Conservation (phyloP, 805 yeast genomes). For the Pichia cephalocereana region DNA sequence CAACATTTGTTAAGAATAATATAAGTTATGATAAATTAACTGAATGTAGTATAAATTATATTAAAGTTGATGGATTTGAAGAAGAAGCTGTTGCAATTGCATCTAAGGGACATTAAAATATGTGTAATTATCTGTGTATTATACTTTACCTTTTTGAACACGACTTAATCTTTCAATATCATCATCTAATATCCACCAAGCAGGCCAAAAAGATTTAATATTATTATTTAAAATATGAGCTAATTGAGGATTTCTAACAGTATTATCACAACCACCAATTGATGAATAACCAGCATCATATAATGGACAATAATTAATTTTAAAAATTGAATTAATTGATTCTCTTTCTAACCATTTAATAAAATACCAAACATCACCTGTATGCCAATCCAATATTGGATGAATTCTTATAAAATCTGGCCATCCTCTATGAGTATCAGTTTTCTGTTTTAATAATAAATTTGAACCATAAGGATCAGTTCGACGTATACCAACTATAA, state of each 20-base stretch:
- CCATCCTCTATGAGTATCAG: constrained; percentile 85
- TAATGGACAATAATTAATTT: constrained; percentile 48
- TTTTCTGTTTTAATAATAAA: constrained; percentile 52
- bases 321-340: constrained; percentile 33
- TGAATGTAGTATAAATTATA: constrained; percentile 55
- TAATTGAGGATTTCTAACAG: constrained; percentile 63
- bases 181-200: constrained; percentile 51
- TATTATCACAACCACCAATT: constrained; percentile 68
- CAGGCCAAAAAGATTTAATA: constrained; percentile 32
- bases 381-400: constrained; percentile 85
- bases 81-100: constrained; percentile 62
- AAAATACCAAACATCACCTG: constrained; percentile 79
- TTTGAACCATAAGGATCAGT: constrained; percentile 76
- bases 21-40: constrained; percentile 47
- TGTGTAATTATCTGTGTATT: background rate
- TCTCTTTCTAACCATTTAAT: constrained; percentile 31
- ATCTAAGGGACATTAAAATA: constrained; percentile 48
- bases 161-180: constrained; percentile 45
- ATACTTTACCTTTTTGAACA: constrained; percentile 15
- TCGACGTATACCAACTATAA: constrained; percentile 80
- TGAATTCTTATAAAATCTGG: constrained; percentile 78
- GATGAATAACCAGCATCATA: constrained; percentile 87
- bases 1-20: constrained; percentile 75
- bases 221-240: constrained; percentile 6
- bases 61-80: constrained; percentile 78